phyloP scores from a whole-genome alignment of 345 rosid genomes.

The Brassica cretica region DNA sequence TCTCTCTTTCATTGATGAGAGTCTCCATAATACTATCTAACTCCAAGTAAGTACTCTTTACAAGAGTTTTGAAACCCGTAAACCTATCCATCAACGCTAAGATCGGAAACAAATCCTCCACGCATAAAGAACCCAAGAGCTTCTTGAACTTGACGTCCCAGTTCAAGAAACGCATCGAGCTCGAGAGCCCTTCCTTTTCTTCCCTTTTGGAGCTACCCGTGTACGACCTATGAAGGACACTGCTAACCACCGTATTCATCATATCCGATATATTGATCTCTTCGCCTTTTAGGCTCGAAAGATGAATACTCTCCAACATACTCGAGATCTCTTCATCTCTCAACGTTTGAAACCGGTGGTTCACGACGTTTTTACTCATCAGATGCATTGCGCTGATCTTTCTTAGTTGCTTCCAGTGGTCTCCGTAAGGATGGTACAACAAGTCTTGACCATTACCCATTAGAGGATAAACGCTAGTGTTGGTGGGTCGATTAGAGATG shows the following conservation, averaged over 20 bases:
- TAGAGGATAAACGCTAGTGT: slow-evolving; percentile 1
- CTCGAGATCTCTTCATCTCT: slow-evolving; percentile 35
- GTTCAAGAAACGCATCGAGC: slow-evolving; percentile 44
- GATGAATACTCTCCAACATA: slow-evolving; percentile 30
- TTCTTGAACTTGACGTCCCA: slow-evolving; percentile 46
- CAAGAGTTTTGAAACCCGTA: slow-evolving; percentile 11
- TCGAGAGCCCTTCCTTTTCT: slow-evolving; percentile 57
- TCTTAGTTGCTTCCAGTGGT: slow-evolving; percentile 35
- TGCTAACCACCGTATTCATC: slow-evolving; percentile 8
- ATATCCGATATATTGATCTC: slow-evolving; percentile 42
- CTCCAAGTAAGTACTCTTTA: slow-evolving; percentile 20
- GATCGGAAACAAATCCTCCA: slow-evolving; percentile 31
- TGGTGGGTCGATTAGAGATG: slow-evolving; percentile 25
- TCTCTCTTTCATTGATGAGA: slow-evolving; percentile 31
- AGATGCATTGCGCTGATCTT: slow-evolving; percentile 26
- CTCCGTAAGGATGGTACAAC: slow-evolving; percentile 37
- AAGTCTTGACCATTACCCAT: slow-evolving; percentile 29
- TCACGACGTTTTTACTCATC: slow-evolving; percentile 13
- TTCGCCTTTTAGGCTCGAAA: slow-evolving; percentile 7
- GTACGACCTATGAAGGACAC: slow-evolving; percentile 48
- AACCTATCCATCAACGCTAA: slow-evolving; percentile 28
- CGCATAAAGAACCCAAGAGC: slow-evolving; percentile 33
- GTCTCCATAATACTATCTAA: slow-evolving; percentile 30
- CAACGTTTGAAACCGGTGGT: slow-evolving; percentile 23
- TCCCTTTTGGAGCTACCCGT: slow-evolving; percentile 41